Conservation (phyloP, 2,329 filamentous ascomycete species). For the Pseudogymnoascus sp. region DNA sequence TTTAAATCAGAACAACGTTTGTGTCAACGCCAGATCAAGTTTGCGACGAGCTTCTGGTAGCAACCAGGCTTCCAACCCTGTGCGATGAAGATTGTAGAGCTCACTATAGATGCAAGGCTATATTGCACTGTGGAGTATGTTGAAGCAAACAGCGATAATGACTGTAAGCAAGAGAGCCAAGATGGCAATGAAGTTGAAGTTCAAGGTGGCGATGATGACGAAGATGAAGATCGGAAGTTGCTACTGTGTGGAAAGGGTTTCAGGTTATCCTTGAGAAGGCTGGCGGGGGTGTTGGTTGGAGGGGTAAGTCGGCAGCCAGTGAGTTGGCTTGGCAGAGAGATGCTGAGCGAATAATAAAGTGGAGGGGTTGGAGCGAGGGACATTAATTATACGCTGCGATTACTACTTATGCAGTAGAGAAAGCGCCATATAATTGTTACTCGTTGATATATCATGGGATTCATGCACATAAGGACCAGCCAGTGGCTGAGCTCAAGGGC, state of each 20-base stretch:
- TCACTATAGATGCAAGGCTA: background rate
- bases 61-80: background rate
- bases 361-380: slow-evolving; percentile 3
- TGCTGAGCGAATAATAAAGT: slow-evolving; percentile 3
- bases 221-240: background rate
- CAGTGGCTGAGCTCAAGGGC: background rate
- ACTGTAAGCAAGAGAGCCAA: background rate
- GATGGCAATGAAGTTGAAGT: background rate
- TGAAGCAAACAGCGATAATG: background rate
- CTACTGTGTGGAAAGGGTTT: slow-evolving; percentile 1
- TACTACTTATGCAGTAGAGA: background rate
- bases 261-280: background rate
- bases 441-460: slow-evolving; percentile 6
- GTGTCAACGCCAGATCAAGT: background rate
- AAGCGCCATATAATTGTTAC: slow-evolving; percentile 4
- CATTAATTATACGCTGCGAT: background rate
- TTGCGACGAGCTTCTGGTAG: background rate
- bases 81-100: slow-evolving; percentile 1
- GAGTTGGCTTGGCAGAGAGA: slow-evolving; percentile 2
- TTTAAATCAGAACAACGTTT: background rate
- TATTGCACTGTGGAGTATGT: background rate
- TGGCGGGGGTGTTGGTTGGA: slow-evolving; percentile 3
- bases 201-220: background rate
- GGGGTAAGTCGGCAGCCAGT: background rate
- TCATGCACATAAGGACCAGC: background rate